A percentile compares a stretch with the other conserved stretches of the same genome.
These are phyloP conservation scores for Sordariomycetes sp. DNA, from an alignment of 2,329 filamentous ascomycete species.

Conservation along the genomic window DNA sequence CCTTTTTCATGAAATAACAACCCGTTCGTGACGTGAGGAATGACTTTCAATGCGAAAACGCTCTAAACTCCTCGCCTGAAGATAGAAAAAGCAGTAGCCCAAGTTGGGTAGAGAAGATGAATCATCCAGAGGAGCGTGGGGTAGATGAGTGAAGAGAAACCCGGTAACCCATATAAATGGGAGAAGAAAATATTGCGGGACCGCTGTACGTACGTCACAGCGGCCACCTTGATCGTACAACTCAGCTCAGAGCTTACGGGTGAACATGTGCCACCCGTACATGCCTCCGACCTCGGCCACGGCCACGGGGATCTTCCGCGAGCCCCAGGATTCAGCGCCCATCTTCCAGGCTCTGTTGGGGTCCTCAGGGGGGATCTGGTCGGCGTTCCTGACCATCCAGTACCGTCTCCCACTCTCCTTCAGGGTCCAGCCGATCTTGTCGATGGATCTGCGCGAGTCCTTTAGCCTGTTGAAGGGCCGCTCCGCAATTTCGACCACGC, in stretches of 20 bases:
- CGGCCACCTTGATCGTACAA: background rate
- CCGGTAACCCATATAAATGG: background rate
- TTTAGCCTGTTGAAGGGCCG: slow-evolving; percentile 52
- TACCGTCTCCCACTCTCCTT: slow-evolving; percentile 54
- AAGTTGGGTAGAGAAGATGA: background rate
- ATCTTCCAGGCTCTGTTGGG: slow-evolving; percentile 65
- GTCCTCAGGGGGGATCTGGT: slow-evolving; percentile 16
- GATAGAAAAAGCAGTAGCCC: background rate
- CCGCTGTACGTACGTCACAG: background rate
- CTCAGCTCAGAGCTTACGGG: slow-evolving; percentile 33
- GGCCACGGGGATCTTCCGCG: slow-evolving; percentile 84
- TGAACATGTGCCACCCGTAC: slow-evolving; percentile 64
- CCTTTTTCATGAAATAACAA: background rate
- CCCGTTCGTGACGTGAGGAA: background rate
- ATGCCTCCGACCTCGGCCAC: slow-evolving; percentile 87
- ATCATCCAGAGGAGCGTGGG: background rate
- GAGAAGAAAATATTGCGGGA: slow-evolving; percentile 4
- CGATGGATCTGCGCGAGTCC: slow-evolving; percentile 46
- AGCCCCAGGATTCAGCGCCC: slow-evolving; percentile 74
- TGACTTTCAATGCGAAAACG: background rate
- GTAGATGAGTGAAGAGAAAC: background rate
- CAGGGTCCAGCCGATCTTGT: slow-evolving; percentile 54
- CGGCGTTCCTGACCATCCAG: slow-evolving; percentile 45
- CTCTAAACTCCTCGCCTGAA: slow-evolving; percentile 2
- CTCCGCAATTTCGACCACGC: slow-evolving; percentile 63